Base-by-base conservation (phyloP, 352 stramenopile species). In the Phytophthora pisi region DNA sequence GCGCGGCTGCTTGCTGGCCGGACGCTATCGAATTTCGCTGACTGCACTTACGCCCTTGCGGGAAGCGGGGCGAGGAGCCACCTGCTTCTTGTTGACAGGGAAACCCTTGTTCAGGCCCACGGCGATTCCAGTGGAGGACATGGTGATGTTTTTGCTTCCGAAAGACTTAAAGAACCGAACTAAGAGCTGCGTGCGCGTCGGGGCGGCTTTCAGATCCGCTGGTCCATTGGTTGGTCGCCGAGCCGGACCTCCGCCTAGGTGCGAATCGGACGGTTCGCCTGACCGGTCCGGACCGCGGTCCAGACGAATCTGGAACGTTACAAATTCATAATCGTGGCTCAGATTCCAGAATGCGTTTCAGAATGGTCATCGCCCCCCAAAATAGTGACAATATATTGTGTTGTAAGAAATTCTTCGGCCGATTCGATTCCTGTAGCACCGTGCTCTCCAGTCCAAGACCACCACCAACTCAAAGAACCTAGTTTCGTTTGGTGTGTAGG, bases 61-160 rank as follows among this genome's bases (percentile, higher is more conserved):
- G 64, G 86, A 78, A 70, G 88, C 89, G 62, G 92, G 91, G 64
- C 88, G 84, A 62, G 87, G 68, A 68, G 88, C 84, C 76, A 96
- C 87, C 72, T 92, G 81, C 75, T 91, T 95, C 88, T 98, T 98
- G 77, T 89, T 91, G 67, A 96, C 81, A 85, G 91, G 86, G 87
- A 87, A 97, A 62, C 91, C 90, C 86, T 98, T 98, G 82, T 96
- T 94, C 57, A 96, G 73, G 75, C 91, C 91, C 78, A 95, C 82
- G 74, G 89, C 89, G 75, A 97, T 97, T 90, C 90, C 90, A 85
- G 86, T 93, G 70, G 88, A 95, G 81, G 88, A 94, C 88, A 96
- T 89, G 68, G 51, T 76, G 72, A 79, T 87, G 82, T 85, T 81
- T 84, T 85, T 90, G 82, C 82, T 91, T 92, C 81, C 76, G 80